Percentiles rank a stretch among this genome's conserved stretches.
These are phyloP conservation scores for Oryza meridionalis DNA, from an alignment of 176 grass and related monocot genomes.

Conservation along the genomic window DNA sequence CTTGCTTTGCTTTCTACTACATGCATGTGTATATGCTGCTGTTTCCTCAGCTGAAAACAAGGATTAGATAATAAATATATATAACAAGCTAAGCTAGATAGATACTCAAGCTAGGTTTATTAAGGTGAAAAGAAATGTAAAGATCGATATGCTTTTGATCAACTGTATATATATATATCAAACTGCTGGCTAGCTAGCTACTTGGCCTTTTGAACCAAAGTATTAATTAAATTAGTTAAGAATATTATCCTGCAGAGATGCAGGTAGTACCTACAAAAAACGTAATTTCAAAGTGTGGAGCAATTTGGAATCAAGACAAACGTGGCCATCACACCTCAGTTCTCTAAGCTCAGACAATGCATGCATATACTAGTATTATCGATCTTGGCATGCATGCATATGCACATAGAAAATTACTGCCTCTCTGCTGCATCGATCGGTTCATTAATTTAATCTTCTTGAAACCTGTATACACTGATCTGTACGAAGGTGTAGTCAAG, in stretches of 20 bases:
- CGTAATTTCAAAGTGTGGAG: conserved; percentile 25
- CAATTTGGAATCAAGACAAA: conserved; percentile 60
- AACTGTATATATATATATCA: not conserved
- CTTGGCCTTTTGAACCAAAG: conserved; percentile 5
- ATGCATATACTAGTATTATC: not conserved
- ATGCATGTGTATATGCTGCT: not conserved
- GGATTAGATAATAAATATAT: not conserved
- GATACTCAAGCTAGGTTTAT: not conserved
- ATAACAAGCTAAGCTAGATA: not conserved
- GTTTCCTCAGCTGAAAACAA: conserved; percentile 49
- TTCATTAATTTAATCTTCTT: conserved; percentile 10
- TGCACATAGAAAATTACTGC: not conserved
- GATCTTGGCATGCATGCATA: conserved; percentile 21
- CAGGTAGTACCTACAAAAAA: conserved; percentile 19
- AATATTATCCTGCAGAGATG: conserved; percentile 37
- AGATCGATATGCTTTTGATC: not conserved
- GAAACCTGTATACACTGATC: conserved; percentile 3
- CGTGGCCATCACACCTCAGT: conserved; percentile 34
- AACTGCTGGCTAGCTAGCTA: not conserved
- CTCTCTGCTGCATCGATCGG: conserved; percentile 5
- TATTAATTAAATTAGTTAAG: conserved; percentile 34
- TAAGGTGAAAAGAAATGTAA: conserved; percentile 15
- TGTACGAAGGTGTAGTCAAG: conserved; percentile 48
- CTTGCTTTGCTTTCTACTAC: not conserved
- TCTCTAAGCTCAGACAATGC: not conserved